These are phyloP conservation scores for Sporothrix phasma DNA, from an alignment of 2,329 filamentous ascomycete species.

Conservation along the genomic window DNA sequence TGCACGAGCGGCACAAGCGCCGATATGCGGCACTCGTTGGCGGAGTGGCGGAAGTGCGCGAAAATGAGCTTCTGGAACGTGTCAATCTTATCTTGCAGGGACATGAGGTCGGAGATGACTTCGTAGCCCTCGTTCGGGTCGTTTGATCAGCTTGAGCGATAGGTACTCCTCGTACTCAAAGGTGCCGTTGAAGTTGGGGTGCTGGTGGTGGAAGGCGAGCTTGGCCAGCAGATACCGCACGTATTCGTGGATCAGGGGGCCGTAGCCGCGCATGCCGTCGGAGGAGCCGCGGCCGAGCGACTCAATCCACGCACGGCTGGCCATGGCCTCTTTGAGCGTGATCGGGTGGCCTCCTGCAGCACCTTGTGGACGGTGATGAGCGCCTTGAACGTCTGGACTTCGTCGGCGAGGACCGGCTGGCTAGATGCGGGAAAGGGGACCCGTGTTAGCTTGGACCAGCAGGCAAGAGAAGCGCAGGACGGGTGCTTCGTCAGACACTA, in stretches of 20 bases:
- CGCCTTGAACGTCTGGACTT: slow-evolving; percentile 98
- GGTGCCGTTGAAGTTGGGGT: slow-evolving; percentile 95
- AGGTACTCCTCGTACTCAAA: slow-evolving; percentile 99
- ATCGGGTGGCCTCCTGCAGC: slow-evolving; percentile 86
- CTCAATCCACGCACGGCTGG: slow-evolving; percentile 84
- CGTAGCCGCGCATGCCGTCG: slow-evolving; percentile 83
- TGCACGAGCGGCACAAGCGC: slow-evolving; percentile 87
- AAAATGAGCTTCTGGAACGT: slow-evolving; percentile 98
- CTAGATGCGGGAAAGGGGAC: slow-evolving; percentile 33
- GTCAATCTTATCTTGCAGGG: slow-evolving; percentile 94
- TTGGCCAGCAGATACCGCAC: slow-evolving; percentile 92
- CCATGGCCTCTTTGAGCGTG: slow-evolving; percentile 78
- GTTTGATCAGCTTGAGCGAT: slow-evolving; percentile 92
- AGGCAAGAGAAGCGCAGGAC: not conserved
- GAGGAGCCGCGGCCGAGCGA: slow-evolving; percentile 81
- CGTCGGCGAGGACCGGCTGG: slow-evolving; percentile 95
- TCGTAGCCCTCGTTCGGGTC: slow-evolving; percentile 97
- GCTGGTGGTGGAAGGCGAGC: slow-evolving; percentile 89
- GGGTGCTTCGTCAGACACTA: slow-evolving; percentile 27
- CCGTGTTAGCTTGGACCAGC: not conserved
- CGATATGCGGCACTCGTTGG: slow-evolving; percentile 93
- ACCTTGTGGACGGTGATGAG: slow-evolving; percentile 97
- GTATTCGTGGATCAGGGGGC: slow-evolving; percentile 89
- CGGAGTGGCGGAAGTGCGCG: slow-evolving; percentile 82
- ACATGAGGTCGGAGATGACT: slow-evolving; percentile 94